Percentiles rank a stretch among this genome's conserved stretches.
phyloP scores from a whole-genome alignment of 2,329 filamentous ascomycete genomes.

The Septoria petroselini region DNA sequence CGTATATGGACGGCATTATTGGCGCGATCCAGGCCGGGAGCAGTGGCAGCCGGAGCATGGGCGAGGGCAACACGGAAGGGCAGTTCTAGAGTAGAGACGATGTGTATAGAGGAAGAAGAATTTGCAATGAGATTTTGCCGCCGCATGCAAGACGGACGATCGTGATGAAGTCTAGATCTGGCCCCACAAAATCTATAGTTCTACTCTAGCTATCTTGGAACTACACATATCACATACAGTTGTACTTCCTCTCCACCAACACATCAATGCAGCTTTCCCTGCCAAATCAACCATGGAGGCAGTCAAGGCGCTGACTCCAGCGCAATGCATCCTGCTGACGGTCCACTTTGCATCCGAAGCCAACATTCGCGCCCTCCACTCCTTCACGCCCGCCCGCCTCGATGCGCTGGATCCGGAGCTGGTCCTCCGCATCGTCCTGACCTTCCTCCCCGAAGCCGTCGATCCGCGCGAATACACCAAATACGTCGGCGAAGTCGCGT shows the following conservation, averaged over 20 bases:
- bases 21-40: slow-evolving; percentile 89
- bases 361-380: slow-evolving; percentile 61
- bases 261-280: too few species aligned
- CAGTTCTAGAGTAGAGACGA: slow-evolving; percentile 35
- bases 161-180: too few species aligned
- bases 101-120: too few species aligned
- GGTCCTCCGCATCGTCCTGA: slow-evolving; percentile 69
- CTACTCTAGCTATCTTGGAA: too few species aligned
- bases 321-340: slow-evolving; percentile 70
- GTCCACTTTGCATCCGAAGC: slow-evolving; percentile 65
- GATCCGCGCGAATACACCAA: slow-evolving; percentile 61
- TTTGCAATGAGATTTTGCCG: too few species aligned
- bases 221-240: too few species aligned
- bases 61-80: slow-evolving; percentile 83
- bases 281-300: slow-evolving; percentile 26
- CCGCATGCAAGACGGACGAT: too few species aligned
- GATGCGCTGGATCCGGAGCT: slow-evolving; percentile 62
- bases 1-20: slow-evolving; percentile 82
- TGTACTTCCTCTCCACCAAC: too few species aligned
- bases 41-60: slow-evolving; percentile 88
- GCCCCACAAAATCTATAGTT: too few species aligned
- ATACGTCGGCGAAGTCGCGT: slow-evolving; percentile 58
- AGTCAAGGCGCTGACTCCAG: slow-evolving; percentile 53
- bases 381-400: slow-evolving; percentile 56
- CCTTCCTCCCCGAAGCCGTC: slow-evolving; percentile 70